Evolutionary conservation across 2,329 filamentous ascomycete genomes (phyloP).

Genomic region (Apiospora koreana): DNA sequence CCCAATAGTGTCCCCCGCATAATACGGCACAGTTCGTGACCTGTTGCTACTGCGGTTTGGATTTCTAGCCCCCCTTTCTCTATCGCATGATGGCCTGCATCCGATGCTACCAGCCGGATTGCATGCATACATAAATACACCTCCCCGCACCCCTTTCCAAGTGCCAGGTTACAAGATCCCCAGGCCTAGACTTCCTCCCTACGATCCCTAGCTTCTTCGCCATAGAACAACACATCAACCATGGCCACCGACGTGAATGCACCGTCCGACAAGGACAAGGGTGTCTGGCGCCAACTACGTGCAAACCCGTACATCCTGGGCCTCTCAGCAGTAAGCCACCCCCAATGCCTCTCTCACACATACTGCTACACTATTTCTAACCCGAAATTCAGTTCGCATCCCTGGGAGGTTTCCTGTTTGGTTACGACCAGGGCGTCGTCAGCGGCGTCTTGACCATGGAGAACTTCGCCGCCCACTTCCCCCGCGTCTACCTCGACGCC

Average conservation of each 20-base stretch:
- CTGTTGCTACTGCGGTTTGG: too few species aligned
- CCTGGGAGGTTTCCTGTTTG: slow-evolving; percentile 46
- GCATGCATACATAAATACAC: neutral
- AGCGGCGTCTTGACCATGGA: slow-evolving; percentile 49
- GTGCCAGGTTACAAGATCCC: neutral
- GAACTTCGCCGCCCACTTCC: slow-evolving; percentile 35
- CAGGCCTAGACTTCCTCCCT: neutral
- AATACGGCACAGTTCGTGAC: too few species aligned
- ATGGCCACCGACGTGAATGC: slow-evolving; percentile 1
- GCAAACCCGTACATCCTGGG: slow-evolving; percentile 3
- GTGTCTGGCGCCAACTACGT: slow-evolving; percentile 2
- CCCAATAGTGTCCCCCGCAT: too few species aligned
- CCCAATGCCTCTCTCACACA: neutral
- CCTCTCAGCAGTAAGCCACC: neutral
- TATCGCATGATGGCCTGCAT: neutral
- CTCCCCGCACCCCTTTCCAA: neutral
- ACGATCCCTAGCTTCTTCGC: neutral
- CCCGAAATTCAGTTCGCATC: neutral
- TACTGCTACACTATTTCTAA: neutral
- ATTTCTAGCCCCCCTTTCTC: too few species aligned
- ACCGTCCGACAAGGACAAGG: neutral
- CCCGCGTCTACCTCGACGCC: slow-evolving; percentile 41
- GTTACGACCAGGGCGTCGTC: slow-evolving; percentile 52
- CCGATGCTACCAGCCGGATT: neutral
- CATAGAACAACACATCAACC: neutral